Evolutionary conservation across 257 asterid genomes (phyloP), one percentile per base, ranked within the genome.

Genomic region (Lithospermum erythrorhizon): DNA sequence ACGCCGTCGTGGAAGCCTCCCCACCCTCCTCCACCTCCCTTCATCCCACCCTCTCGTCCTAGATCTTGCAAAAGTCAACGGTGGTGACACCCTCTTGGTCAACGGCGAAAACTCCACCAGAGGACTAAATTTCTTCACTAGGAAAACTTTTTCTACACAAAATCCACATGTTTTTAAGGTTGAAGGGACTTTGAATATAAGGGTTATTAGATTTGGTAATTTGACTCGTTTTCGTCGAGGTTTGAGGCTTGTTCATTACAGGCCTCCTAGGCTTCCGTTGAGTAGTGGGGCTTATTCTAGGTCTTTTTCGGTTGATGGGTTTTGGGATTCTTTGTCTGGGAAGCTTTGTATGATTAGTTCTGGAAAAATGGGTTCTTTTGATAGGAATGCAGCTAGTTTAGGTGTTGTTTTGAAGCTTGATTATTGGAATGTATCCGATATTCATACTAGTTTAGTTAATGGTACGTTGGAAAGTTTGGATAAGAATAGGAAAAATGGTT

Each of bases 271-370:
- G 18, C 14, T 41, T 11, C 49, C 49, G 16, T 4, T 11, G 18
- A 41, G 17, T 41, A 41, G 49, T 13, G 49, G 18, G 49, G 14
- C 13, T 1, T 41, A 13, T 41, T 11, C 17, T 41, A 41, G 18
- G 49, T 13, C 49, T 1, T 81, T 85, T 61, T 57, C 6, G 59
- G 58, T 87, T 8, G 52, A 55, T 21, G 96, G 94, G 0, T 82
- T 73, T 71, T 82, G 81, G 82, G 74, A 89, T 2, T 88, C 76
- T 62, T 17, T 30, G 47, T 65, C 86, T 5, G 69, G 76, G 74
- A 83, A 77, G 78, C 79, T 85, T 20, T 88, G 96, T 57, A 66
- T 79, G 89, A 70, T 83, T 21, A 87, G 91, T 29, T 65, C 79
- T 7, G 79, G 75, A 27, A 27, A 27, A 27, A 27, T 27, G 32